Evolutionary conservation across 768 basidiomycete species (phyloP).

Genomic region (Crassisporium funariophilum): DNA sequence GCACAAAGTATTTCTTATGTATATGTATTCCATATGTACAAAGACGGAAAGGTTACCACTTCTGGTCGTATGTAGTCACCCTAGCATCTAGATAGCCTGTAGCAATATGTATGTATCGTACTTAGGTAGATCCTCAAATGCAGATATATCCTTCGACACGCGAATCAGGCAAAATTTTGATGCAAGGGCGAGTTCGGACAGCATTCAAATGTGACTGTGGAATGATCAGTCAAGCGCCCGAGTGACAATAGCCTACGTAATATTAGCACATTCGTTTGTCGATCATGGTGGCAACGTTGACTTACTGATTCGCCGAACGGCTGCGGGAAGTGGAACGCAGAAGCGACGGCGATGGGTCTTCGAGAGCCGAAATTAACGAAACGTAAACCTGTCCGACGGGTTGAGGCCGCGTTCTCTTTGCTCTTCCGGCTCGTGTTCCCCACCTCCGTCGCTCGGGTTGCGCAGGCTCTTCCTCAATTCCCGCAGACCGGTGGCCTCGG

Average conservation of each 20-base stretch:
- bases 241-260: slow-evolving; percentile 22
- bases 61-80: slow-evolving; percentile 3
- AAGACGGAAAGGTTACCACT: slow-evolving; percentile 2
- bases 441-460: slow-evolving; percentile 13
- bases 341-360: slow-evolving; percentile 15
- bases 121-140: no score
- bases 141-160: no score
- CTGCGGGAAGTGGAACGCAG: slow-evolving; percentile 13
- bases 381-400: slow-evolving; percentile 41
- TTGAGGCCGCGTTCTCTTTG: slow-evolving; percentile 25
- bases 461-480: slow-evolving; percentile 16
- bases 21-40: slow-evolving; percentile 17
- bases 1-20: slow-evolving; percentile 7
- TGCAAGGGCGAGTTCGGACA: no score
- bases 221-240: slow-evolving; percentile 8
- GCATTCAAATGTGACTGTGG: slow-evolving; percentile 2
- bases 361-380: slow-evolving; percentile 31
- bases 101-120: slow-evolving; percentile 7
- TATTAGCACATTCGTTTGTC: slow-evolving; percentile 10
- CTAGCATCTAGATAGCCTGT: slow-evolving; percentile 2
- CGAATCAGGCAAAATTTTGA: no score
- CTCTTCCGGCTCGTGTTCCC: slow-evolving; percentile 8
- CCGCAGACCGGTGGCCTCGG: slow-evolving; percentile 15
- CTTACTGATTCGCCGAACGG: slow-evolving; percentile 16
- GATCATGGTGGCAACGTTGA: slow-evolving; percentile 5